These are phyloP conservation scores for Nannochloris sp. DNA, from an alignment of 139 green algal species.

Conservation along the genomic window DNA sequence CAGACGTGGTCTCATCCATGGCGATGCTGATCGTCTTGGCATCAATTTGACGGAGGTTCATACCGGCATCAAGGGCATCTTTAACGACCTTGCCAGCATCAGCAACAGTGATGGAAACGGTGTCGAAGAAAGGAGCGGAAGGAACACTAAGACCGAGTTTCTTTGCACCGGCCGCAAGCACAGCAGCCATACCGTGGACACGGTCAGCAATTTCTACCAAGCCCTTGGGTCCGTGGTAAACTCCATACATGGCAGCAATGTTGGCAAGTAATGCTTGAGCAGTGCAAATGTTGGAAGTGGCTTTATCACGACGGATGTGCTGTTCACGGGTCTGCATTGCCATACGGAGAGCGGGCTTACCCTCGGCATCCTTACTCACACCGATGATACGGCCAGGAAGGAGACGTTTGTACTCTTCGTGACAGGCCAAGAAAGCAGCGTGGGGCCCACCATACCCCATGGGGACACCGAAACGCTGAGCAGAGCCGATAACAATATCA, in stretches of 20 bases:
- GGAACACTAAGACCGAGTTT: conserved; percentile 64
- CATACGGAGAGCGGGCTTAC: conserved; percentile 91
- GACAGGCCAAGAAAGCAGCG: conserved; percentile 94
- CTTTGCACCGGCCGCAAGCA: conserved; percentile 68
- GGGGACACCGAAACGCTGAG: conserved; percentile 93
- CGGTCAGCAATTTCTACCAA: conserved; percentile 83
- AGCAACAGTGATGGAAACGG: conserved; percentile 55
- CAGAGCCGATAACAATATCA: conserved; percentile 94
- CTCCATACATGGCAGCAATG: conserved; percentile 93
- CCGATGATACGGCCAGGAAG: conserved; percentile 98
- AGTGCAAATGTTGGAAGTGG: conserved; percentile 99
- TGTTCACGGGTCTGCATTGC: conserved; percentile 99
- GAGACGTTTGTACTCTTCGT: conserved; percentile 85
- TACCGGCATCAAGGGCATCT: conserved; percentile 20
- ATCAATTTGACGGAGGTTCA: conserved; percentile 87
- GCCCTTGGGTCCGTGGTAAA: conserved; percentile 96
- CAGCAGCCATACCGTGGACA: conserved; percentile 74
- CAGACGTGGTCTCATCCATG: conserved; percentile 89
- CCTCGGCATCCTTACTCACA: conserved; percentile 77
- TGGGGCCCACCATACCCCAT: conserved; percentile 99
- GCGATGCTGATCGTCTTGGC: conserved; percentile 56
- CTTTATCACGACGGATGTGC: conserved; percentile 99
- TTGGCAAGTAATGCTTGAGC: conserved; percentile 96
- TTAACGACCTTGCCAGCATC: conserved; percentile 30
- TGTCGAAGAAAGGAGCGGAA: conserved; percentile 89